Percentiles rank a stretch among this genome's conserved stretches.
Evolutionary conservation across 768 basidiomycete genomes (phyloP).

Genomic region (Sarcodon aspratus): DNA sequence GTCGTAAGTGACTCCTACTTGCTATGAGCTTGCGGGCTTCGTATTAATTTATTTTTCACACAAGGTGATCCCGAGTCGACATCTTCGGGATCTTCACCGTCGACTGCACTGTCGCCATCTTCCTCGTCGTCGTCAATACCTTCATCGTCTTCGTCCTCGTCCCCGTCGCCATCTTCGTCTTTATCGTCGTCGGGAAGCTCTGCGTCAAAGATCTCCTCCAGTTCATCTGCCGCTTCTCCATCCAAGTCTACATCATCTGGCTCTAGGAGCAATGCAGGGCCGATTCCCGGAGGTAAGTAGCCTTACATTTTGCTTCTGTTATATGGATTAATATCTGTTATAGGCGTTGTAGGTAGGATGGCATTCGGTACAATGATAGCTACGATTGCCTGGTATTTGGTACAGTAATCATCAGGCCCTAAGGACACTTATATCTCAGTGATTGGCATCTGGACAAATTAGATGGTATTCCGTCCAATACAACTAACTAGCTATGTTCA

Average conservation of each 20-base stretch:
- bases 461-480: no score
- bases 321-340: no score
- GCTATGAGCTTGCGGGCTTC: no score
- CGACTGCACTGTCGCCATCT: no score
- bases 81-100: no score
- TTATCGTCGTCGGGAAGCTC: neutral
- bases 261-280: conserved; percentile 29
- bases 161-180: neutral
- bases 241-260: neutral
- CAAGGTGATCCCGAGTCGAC: no score
- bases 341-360: conserved; percentile 45
- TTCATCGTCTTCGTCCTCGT: neutral
- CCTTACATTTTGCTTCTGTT: no score
- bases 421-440: no score
- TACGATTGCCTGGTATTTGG: conserved; percentile 26
- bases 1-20: neutral
- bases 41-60: no score
- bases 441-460: no score
- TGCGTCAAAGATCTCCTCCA: neutral
- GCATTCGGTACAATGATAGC: conserved; percentile 32
- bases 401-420: no score
- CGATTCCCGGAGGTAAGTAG: conserved; percentile 60
- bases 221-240: conserved; percentile 7
- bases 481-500: no score
- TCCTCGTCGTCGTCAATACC: neutral